Evolutionary conservation across 371 early-diverging fungal genomes (phyloP).

Genomic region (Apophysomyces ossiformis): DNA sequence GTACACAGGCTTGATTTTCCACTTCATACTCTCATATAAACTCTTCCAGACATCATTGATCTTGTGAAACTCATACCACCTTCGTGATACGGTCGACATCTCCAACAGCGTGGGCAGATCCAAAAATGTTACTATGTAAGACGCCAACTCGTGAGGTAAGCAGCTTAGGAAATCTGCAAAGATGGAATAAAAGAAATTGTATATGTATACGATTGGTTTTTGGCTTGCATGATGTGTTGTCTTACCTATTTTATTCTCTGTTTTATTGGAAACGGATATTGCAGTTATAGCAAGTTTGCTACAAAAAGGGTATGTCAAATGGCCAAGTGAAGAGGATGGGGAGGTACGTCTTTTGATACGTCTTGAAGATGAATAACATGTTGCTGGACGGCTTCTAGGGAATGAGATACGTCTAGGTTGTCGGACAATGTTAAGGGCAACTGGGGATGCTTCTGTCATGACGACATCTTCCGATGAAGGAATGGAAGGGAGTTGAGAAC

Average conservation of each 20-base stretch:
- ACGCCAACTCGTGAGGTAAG: slow-evolving; percentile 16
- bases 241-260: slow-evolving; percentile 1
- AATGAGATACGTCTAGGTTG: neutral
- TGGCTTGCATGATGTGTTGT: neutral
- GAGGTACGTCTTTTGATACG: neutral
- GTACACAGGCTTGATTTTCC: neutral
- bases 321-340: neutral
- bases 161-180: slow-evolving; percentile 13
- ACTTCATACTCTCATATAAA: slow-evolving; percentile 6
- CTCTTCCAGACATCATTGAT: slow-evolving; percentile 26
- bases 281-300: neutral
- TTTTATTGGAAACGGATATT: neutral
- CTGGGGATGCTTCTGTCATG: neutral
- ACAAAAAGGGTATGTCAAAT: neutral
- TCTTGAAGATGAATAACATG: neutral
- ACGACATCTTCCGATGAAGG: neutral
- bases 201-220: too few species aligned
- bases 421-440: neutral
- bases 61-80: slow-evolving; percentile 20
- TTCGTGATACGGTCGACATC: slow-evolving; percentile 13
- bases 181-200: neutral
- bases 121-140: slow-evolving; percentile 9
- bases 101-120: neutral
- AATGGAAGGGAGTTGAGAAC: neutral
- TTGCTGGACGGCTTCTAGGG: neutral